Conservation (phyloP, 805 yeast species). For the Starmerella apis region DNA sequence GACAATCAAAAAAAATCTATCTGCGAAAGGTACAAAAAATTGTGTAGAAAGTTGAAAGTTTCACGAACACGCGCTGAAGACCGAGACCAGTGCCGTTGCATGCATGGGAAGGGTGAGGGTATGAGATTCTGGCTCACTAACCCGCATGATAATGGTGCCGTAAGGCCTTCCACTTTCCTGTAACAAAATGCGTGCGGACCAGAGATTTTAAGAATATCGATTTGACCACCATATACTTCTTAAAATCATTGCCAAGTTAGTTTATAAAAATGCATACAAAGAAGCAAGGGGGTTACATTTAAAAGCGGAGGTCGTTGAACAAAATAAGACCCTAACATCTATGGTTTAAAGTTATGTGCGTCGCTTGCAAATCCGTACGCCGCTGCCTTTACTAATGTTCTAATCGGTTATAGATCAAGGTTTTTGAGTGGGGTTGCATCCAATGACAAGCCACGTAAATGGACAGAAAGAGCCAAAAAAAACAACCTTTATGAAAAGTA, state of each 20-base stretch:
- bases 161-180: too few relatives aligned
- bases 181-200: background rate
- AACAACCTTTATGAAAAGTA: too few relatives aligned
- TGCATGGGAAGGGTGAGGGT: background rate
- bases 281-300: too few relatives aligned
- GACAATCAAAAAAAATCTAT: too few relatives aligned
- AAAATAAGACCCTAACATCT: background rate
- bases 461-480: too few relatives aligned
- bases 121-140: background rate
- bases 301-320: too few relatives aligned
- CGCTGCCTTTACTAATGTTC: background rate
- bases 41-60: too few relatives aligned
- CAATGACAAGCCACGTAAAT: background rate
- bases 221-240: too few relatives aligned
- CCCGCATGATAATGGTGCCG: conserved; percentile 6
- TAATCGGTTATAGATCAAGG: background rate
- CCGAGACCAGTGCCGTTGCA: conserved; percentile 7
- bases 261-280: too few relatives aligned
- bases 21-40: too few relatives aligned
- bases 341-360: background rate
- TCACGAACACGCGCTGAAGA: background rate
- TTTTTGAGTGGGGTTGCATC: background rate
- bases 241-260: too few relatives aligned
- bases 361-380: background rate
- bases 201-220: too few relatives aligned